A percentile compares a stretch with the other conserved stretches of the same genome.
phyloP scores from a whole-genome alignment of 345 rosid genomes.

The Psidium friedrichsthalianum region DNA sequence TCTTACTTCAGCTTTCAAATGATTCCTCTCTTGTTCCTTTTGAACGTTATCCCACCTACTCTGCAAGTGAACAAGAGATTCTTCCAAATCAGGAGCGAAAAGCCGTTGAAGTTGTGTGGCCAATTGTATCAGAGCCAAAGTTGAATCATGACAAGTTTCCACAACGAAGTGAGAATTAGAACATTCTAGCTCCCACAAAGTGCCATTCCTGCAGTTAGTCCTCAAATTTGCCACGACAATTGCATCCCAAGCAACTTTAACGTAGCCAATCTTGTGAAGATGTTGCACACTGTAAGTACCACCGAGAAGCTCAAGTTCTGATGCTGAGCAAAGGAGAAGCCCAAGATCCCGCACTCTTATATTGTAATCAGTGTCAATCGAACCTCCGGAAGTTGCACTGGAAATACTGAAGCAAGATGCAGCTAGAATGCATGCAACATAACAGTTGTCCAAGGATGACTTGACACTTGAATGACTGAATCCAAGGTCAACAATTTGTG shows the following conservation, averaged over 20 bases:
- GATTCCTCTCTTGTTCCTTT: constrained; percentile 34
- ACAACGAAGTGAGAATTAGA: constrained; percentile 49
- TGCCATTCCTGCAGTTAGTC: constrained; percentile 41
- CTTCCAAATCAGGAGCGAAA: constrained; percentile 88
- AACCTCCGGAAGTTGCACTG: constrained; percentile 24
- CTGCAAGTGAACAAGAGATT: constrained; percentile 76
- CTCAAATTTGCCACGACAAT: constrained; percentile 55
- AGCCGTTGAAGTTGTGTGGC: constrained; percentile 72
- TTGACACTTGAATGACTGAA: constrained; percentile 15
- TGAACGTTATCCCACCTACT: constrained; percentile 64
- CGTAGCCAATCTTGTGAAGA: constrained; percentile 60
- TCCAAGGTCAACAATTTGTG: constrained; percentile 5
- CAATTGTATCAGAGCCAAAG: constrained; percentile 62
- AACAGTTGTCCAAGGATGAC: constrained; percentile 20
- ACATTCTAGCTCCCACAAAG: constrained; percentile 75
- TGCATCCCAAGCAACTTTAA: constrained; percentile 71
- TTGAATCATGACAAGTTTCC: constrained; percentile 87
- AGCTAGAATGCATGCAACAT: constrained; percentile 73
- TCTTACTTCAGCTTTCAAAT: constrained; percentile 20
- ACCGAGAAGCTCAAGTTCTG: constrained; percentile 32
- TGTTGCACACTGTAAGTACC: constrained; percentile 45
- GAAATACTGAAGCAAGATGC: constrained; percentile 71
- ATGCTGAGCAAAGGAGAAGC: constrained; percentile 57
- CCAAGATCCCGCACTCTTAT: constrained; percentile 79
- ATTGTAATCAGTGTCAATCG: constrained; percentile 34